A percentile compares a stretch with the other conserved stretches of the same genome.
phyloP scores from a whole-genome alignment of 2,329 filamentous ascomycete species.

The Claviceps cyperi region DNA sequence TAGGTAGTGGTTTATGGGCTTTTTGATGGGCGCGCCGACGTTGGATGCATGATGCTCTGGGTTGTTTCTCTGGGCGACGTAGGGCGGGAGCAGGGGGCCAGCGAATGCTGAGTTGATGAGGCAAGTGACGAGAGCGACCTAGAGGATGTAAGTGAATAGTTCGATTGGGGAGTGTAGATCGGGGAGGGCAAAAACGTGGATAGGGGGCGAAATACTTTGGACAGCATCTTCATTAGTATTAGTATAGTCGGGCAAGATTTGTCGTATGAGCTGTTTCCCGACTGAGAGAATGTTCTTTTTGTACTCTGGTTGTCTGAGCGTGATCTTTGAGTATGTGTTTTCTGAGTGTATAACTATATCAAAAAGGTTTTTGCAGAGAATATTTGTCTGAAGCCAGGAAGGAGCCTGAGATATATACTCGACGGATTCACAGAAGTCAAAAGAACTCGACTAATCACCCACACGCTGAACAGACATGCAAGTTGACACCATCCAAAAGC shows the following conservation, averaged over 20 bases:
- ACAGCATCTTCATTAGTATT: neutral
- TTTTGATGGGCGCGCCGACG: too few relatives aligned
- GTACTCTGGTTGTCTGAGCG: too few relatives aligned
- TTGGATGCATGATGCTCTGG: neutral
- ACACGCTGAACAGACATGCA: too few relatives aligned
- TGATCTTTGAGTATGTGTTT: too few relatives aligned
- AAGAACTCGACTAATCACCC: too few relatives aligned
- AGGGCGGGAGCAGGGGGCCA: neutral
- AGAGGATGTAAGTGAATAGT: neutral
- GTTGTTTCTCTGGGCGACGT: neutral
- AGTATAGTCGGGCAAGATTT: too few relatives aligned
- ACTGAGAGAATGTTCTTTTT: too few relatives aligned
- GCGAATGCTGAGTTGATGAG: neutral
- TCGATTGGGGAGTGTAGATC: neutral
- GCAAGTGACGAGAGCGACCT: neutral
- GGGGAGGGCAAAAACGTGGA: neutral
- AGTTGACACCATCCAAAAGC: too few relatives aligned
- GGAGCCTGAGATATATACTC: conserved; percentile 18
- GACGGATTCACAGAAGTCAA: conserved; percentile 25
- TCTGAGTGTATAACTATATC: too few relatives aligned
- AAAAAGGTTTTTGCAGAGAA: too few relatives aligned
- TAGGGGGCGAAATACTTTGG: neutral
- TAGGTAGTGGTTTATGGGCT: too few relatives aligned
- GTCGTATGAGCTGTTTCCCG: too few relatives aligned
- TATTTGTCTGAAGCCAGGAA: neutral